Evolutionary conservation across 306 rosid species (phyloP).

Genomic region (Sechiopsis laciniata): DNA sequence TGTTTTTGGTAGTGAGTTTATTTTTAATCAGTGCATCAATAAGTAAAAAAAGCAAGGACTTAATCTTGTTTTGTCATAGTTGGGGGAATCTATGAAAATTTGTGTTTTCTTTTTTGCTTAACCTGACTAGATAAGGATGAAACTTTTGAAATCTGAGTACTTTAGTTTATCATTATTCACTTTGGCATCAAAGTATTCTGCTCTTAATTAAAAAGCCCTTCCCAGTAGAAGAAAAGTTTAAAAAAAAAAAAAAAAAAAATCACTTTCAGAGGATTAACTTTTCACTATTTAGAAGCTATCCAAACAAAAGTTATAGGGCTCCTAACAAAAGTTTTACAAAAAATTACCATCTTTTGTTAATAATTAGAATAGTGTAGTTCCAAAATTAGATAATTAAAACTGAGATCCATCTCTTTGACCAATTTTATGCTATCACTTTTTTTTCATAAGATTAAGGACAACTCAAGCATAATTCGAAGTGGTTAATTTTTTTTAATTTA

Average conservation of each 20-base stretch:
- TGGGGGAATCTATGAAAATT: neutral
- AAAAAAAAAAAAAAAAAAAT: too few species aligned
- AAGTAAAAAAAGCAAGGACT: neutral
- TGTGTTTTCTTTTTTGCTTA: neutral
- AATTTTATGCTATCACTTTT: neutral
- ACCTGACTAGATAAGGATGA: neutral
- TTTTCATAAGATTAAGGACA: neutral
- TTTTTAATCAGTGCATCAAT: slow-evolving; percentile 3
- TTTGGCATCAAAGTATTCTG: neutral
- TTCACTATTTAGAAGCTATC: neutral
- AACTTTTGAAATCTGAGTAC: neutral
- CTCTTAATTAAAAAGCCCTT: neutral
- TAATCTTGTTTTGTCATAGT: neutral
- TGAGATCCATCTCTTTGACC: neutral
- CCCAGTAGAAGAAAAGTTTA: neutral
- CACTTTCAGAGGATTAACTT: too few species aligned
- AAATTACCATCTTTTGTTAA: neutral
- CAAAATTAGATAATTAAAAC: neutral
- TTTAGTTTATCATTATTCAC: neutral
- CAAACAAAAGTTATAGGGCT: neutral
- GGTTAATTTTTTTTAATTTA: too few species aligned
- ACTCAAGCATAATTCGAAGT: neutral
- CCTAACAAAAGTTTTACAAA: neutral
- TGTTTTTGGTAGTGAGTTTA: neutral
- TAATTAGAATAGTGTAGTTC: neutral